Conservation (phyloP, 129 eudicot genomes). For the Helianthus annuus region DNA sequence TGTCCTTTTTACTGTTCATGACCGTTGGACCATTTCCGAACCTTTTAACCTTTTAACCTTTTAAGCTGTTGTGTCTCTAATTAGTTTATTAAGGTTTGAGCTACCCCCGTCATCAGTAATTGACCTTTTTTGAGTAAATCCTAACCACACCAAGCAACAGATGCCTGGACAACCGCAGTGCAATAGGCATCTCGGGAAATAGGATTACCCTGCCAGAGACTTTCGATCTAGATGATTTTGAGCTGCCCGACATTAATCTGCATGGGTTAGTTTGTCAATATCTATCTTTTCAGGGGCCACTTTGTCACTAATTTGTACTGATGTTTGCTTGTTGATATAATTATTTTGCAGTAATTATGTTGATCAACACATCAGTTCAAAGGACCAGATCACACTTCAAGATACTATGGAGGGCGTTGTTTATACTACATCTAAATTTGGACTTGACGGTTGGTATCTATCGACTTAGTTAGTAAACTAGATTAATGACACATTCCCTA, state of each 20-base stretch:
- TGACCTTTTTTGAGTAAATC: too few relatives aligned
- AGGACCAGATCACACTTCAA: constrained; percentile 95
- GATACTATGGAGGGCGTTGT: constrained; percentile 94
- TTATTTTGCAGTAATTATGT: constrained; percentile 77
- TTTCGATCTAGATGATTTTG: constrained; percentile 97
- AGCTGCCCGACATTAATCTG: constrained; percentile 84
- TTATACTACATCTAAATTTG: constrained; percentile 91
- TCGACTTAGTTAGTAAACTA: too few relatives aligned
- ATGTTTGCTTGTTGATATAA: constrained; percentile 26
- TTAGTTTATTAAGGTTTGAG: too few relatives aligned
- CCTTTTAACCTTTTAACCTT: too few relatives aligned
- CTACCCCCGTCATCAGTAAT: too few relatives aligned
- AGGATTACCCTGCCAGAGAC: constrained; percentile 98
- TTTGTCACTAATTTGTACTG: constrained; percentile 20
- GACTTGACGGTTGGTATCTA: constrained; percentile 78
- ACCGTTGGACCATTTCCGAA: too few relatives aligned
- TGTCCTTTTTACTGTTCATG: too few relatives aligned
- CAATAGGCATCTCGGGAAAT: too few relatives aligned
- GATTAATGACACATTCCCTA: too few relatives aligned
- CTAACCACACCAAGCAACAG: too few relatives aligned
- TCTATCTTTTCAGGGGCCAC: not conserved
- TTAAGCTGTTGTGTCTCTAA: too few relatives aligned
- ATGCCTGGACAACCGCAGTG: too few relatives aligned
- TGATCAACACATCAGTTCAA: constrained; percentile 95
- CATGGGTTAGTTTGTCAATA: constrained; percentile 67